Evolutionary conservation across 106 monocot species (phyloP), one percentile per base, ranked within the genome.

Genomic region (Gastrodia elata): DNA sequence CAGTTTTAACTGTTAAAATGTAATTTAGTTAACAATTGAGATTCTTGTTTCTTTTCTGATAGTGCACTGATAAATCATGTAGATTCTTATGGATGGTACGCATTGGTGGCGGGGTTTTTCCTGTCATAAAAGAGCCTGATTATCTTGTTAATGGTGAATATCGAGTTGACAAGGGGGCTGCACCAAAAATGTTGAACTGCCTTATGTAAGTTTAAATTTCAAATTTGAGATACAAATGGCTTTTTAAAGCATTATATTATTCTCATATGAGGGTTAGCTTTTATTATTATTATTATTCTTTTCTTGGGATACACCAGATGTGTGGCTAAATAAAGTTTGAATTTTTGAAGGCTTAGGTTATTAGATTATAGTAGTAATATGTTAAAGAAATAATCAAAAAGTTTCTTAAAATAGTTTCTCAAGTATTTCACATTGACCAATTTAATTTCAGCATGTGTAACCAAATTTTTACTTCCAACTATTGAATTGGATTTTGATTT

Each of bases 61-160:
- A 38, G 5, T 9, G 38, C 43, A 69, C 30, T 56, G 30, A 76
- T 73, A 55, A 69, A 32, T 36, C 57, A 55, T 76, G 28, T 71
- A 91, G 90, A 77, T 91, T 91, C 73, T 61, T 91, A 15, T 91
- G 90, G 90, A 91, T 91, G 90, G 90, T 91, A n/a, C 82, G 90
- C 10, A 91, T 91, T 83, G 90, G 90, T 70, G 90, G 90, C 68
- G 90, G 90, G 15, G 90, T 91, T 27, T 91, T 91, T 69, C 87
- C 90, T 71, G 90, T 91, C 41, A 91, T 91, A 73, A 91, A 91
- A 72, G 90, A 91, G 71, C 87, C 90, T 20, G 90, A 91, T 76
- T 91, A 91, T 82, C 90, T 91, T 83, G 90, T 91, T 34, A 91
- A 91, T 79, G 87, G 90, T 6, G 90, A 91, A 39, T 91, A 84